Conservation (phyloP, 495 filamentous ascomycete species). For the Penicillium nucicola region DNA sequence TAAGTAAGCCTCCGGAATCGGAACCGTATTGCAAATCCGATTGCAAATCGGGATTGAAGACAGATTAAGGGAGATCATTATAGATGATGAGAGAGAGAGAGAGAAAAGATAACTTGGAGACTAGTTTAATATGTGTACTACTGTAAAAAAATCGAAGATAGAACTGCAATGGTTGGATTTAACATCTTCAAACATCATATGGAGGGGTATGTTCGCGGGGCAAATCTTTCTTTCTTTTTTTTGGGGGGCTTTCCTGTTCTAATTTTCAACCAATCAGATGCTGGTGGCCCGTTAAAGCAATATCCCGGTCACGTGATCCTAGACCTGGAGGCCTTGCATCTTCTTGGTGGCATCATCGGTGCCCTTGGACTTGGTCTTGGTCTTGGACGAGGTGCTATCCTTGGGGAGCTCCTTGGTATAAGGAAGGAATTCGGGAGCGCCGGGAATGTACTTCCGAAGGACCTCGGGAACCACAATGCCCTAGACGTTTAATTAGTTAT, state of each 20-base stretch:
- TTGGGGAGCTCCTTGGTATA: conserved; percentile 83
- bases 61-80: not conserved
- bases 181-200: not conserved
- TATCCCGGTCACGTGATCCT: conserved; percentile 2
- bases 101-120: no score
- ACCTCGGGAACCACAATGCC: conserved; percentile 84
- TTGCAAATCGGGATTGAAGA: not conserved
- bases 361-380: conserved; percentile 44
- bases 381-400: conserved; percentile 60
- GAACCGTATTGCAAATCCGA: conserved; percentile 3
- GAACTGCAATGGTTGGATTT: no score
- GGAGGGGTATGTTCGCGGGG: conserved; percentile 20
- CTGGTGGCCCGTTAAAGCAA: not conserved
- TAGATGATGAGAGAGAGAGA: no score
- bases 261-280: not conserved
- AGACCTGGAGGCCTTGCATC: conserved; percentile 40
- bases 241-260: conserved; percentile 6
- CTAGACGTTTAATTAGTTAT: conserved; percentile 32
- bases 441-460: conserved; percentile 89
- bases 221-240: conserved; percentile 13
- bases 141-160: not conserved
- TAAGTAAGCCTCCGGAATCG: conserved; percentile 35
- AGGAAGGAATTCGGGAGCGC: conserved; percentile 79
- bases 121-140: not conserved
- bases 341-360: conserved; percentile 38